Evolutionary conservation across 129 eudicot genomes (phyloP).

Genomic region (Ambrosia trifida): DNA sequence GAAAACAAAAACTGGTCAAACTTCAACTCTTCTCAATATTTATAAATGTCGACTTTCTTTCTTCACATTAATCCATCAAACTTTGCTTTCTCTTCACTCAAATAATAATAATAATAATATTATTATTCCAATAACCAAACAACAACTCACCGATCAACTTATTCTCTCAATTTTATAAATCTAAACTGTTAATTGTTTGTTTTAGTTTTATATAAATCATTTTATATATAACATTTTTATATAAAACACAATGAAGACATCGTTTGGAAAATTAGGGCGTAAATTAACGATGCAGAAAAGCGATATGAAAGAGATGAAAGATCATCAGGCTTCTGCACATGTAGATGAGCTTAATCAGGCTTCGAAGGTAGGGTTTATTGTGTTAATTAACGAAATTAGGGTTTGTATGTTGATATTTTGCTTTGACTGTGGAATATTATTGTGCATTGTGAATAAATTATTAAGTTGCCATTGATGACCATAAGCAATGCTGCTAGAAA

Average conservation of each 20-base stretch:
- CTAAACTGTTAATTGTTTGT: too few species aligned
- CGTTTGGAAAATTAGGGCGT: slow-evolving; percentile 56
- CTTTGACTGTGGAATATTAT: slow-evolving; percentile 13
- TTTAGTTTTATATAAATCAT: too few species aligned
- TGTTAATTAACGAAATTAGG: too few species aligned
- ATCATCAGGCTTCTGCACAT: slow-evolving; percentile 52
- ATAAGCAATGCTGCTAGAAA: slow-evolving; percentile 24
- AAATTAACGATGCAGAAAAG: slow-evolving; percentile 56
- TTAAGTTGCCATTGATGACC: slow-evolving; percentile 25
- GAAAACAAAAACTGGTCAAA: slow-evolving; percentile 17
- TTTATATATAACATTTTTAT: too few species aligned
- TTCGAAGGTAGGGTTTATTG: slow-evolving; percentile 53
- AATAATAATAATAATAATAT: neutral
- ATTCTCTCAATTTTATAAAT: too few species aligned
- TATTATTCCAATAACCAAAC: slow-evolving; percentile 7
- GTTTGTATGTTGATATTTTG: neutral
- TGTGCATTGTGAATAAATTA: slow-evolving; percentile 18
- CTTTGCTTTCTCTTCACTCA: slow-evolving; percentile 20
- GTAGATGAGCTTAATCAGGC: slow-evolving; percentile 66
- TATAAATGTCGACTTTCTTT: slow-evolving; percentile 19
- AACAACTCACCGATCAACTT: neutral
- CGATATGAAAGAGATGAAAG: slow-evolving; percentile 57
- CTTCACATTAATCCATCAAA: slow-evolving; percentile 21
- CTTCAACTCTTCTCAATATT: slow-evolving; percentile 22
- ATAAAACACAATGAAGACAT: slow-evolving; percentile 53